Conservation (phyloP, 2,329 filamentous ascomycete species). For the Lachnellula subtilissima region DNA sequence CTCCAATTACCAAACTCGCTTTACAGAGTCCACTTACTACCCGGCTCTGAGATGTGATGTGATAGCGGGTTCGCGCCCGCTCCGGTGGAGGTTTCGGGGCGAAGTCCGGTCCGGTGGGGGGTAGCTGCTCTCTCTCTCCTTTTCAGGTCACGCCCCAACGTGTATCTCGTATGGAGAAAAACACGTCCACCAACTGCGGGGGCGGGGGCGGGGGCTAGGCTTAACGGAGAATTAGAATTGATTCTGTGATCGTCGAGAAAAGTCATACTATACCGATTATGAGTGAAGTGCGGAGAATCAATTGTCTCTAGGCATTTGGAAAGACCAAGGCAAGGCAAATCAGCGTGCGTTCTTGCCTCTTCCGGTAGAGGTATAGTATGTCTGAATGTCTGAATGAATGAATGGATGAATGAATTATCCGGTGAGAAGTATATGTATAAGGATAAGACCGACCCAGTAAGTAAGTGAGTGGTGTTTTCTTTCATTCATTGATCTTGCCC, state of each 20-base stretch:
- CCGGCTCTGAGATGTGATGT: no score
- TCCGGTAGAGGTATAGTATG: not conserved
- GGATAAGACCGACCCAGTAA: no score
- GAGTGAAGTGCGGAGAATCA: not conserved
- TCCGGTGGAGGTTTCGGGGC: slow-evolving; percentile 1
- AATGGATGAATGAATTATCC: slow-evolving; percentile 2
- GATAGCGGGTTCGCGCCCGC: no score
- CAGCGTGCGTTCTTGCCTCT: not conserved
- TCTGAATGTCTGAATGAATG: not conserved
- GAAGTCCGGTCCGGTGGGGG: not conserved
- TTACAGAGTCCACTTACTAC: no score
- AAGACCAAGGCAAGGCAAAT: not conserved
- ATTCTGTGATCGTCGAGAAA: slow-evolving; percentile 1
- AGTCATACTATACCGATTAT: no score
- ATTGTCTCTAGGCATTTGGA: not conserved
- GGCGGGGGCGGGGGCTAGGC: no score
- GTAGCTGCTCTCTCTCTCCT: not conserved
- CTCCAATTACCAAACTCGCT: not conserved
- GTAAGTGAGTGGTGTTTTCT: not conserved
- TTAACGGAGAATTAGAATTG: not conserved
- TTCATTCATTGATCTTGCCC: not conserved
- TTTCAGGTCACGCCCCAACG: no score
- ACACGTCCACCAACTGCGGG: no score
- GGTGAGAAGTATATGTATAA: not conserved
- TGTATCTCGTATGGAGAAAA: no score